Evolutionary conservation across 768 basidiomycete species (phyloP).

Genomic region (Leucocoprinus birnbaumii): DNA sequence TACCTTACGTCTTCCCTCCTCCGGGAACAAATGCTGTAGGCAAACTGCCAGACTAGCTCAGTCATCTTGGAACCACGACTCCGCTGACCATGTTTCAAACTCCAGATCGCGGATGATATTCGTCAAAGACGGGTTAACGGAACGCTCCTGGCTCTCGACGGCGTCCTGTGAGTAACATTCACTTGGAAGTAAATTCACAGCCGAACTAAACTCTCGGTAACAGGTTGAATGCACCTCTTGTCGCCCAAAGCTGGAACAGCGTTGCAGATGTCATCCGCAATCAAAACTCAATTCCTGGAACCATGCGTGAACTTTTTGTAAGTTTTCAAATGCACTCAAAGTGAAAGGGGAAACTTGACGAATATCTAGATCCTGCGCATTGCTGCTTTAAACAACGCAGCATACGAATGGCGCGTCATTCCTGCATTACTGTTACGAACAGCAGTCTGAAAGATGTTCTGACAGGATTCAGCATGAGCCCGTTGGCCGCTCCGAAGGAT

Average conservation of each 20-base stretch:
- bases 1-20: conserved; percentile 39
- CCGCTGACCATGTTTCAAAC: background rate
- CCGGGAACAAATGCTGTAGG: conserved; percentile 29
- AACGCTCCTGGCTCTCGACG: conserved; percentile 35
- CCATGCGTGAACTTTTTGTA: conserved; percentile 52
- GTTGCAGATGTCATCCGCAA: conserved; percentile 47
- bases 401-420: conserved; percentile 38
- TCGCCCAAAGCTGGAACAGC: conserved; percentile 48
- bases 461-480: conserved; percentile 49
- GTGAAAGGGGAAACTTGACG: too few species aligned
- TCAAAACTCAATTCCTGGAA: conserved; percentile 42
- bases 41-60: background rate
- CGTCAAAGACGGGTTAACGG: conserved; percentile 30
- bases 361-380: conserved; percentile 43
- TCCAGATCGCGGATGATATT: conserved; percentile 36
- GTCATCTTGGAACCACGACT: background rate
- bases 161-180: conserved; percentile 27
- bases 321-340: conserved; percentile 8
- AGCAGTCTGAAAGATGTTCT: background rate
- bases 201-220: background rate
- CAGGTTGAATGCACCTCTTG: conserved; percentile 26
- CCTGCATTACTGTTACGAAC: too few species aligned
- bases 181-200: background rate
- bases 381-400: conserved; percentile 46
- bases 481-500: conserved; percentile 46